Base-by-base conservation (phyloP, 2,329 filamentous ascomycete species). In the Cyclaneusma minus region DNA sequence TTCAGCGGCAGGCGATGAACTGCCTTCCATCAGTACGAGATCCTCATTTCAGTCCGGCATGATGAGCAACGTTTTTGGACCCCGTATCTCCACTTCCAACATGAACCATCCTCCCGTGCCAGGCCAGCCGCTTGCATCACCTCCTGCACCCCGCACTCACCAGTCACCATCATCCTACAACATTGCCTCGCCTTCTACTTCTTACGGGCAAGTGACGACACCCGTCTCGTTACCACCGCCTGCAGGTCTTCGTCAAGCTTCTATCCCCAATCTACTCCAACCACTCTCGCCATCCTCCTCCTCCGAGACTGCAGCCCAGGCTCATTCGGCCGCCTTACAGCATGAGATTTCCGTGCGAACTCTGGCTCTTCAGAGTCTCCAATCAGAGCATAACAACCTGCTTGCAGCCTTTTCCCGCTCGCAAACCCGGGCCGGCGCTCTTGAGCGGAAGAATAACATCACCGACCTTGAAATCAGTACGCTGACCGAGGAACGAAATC, bases 341-440 rank as follows among this genome's bases (percentile, higher is more conserved):
- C 62, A 64, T 37, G 60, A 66, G 39, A 51, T 66, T 19, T 62
- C 56, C 10, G 47, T 64, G 30, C 64, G 66, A 35, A 59, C 62
- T 4, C 46, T 65, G 11, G 56, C 57, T 8, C 50, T 64, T 13
- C 57, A 62, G 32, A 63, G 58, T 2, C 47, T 68, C 5, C 62
- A 65, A 37, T 50, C 51, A n/a, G 63, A 68, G 41, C 62, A 68
- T 37, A 54, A 64, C 28, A 54, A 52, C 23, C 48, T 68, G 4
- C 50, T 67, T 3, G 52, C 62, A 12, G 64, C 60, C 14, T 56
- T 62, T 13, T 57, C 61, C 16, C 51, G 58, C 4, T 60, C 62
- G 32, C 55, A 60, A 24, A 54, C 52, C 9, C 58, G 59, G 35
- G 60, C 52, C 22, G 53, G 54, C 21, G 53, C 61, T 2, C 49